Evolutionary conservation across 805 yeast species (phyloP).

Genomic region (Novakomyces olei): DNA sequence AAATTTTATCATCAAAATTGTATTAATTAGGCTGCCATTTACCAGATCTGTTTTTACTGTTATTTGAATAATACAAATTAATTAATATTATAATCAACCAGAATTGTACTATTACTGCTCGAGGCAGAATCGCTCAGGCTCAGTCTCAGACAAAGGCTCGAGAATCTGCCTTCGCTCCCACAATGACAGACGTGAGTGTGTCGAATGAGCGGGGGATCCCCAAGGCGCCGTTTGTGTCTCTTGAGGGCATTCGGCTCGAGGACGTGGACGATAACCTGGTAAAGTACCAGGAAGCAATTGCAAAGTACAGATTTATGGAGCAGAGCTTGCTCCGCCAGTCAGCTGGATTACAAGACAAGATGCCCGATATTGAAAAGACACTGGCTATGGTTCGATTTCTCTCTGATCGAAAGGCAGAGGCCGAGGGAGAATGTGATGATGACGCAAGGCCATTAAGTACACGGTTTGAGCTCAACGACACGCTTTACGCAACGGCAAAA

Average conservation of each 20-base stretch:
- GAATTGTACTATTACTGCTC: too few relatives aligned
- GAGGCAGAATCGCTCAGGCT: too few relatives aligned
- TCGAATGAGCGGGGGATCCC: slow-evolving; percentile 90
- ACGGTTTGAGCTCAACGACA: slow-evolving; percentile 84
- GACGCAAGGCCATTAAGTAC: slow-evolving; percentile 32
- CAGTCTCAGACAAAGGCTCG: too few relatives aligned
- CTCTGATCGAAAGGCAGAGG: slow-evolving; percentile 4
- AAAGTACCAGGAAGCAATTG: slow-evolving; percentile 42
- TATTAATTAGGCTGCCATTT: too few relatives aligned
- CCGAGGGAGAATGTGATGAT: slow-evolving; percentile 16
- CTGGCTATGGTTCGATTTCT: slow-evolving; percentile 47
- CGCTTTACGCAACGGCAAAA: slow-evolving; percentile 65
- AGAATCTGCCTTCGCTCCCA: too few relatives aligned
- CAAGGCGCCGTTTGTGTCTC: slow-evolving; percentile 79
- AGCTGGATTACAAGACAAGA: slow-evolving; percentile 33
- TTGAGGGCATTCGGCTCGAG: slow-evolving; percentile 51
- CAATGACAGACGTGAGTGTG: too few relatives aligned
- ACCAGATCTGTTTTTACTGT: too few relatives aligned
- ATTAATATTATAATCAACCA: too few relatives aligned
- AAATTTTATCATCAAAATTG: too few relatives aligned
- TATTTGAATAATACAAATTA: too few relatives aligned
- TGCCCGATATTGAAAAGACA: slow-evolving; percentile 86
- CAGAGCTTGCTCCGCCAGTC: slow-evolving; percentile 20
- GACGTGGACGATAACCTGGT: slow-evolving; percentile 51
- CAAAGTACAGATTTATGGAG: slow-evolving; percentile 16